phyloP scores from a whole-genome alignment of 805 yeast genomes.

The Candida xiaguanensis region DNA sequence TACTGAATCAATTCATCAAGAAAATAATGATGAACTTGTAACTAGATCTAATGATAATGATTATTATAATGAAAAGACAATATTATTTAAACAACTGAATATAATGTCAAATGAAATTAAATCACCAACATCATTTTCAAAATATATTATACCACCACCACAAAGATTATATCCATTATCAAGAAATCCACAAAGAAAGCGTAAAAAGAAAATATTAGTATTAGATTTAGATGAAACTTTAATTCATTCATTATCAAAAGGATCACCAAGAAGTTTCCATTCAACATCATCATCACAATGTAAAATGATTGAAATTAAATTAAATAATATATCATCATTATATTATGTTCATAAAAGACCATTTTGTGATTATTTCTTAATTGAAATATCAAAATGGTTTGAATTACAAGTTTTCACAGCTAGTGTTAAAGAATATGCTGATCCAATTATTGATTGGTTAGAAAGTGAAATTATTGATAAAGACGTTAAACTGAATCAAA shows the following conservation, averaged over 20 bases:
- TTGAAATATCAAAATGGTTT: constrained; percentile 80
- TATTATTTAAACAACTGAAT: constrained; percentile 37
- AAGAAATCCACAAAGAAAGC: constrained; percentile 34
- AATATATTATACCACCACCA: constrained; percentile 45
- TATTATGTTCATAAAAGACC: constrained; percentile 93
- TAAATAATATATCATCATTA: constrained; percentile 67
- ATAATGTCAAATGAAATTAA: constrained; percentile 37
- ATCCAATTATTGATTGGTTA: constrained; percentile 91
- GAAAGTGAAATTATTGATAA: constrained; percentile 52
- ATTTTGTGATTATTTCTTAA: constrained; percentile 78
- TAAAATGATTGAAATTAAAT: constrained; percentile 77
- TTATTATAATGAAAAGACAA: constrained; percentile 27
- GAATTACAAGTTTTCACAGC: constrained; percentile 92
- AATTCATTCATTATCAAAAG: constrained; percentile 83
- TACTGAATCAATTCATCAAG: too few relatives aligned
- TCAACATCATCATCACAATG: constrained; percentile 34
- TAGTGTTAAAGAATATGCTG: constrained; percentile 91
- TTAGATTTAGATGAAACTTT: constrained; percentile 92
- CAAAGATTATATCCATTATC: constrained; percentile 39
- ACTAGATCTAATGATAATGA: constrained; percentile 8
- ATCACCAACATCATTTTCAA: constrained; percentile 38
- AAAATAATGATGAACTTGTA: too few relatives aligned
- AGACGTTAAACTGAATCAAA: not conserved
- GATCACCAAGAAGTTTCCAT: constrained; percentile 43
- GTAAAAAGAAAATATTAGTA: constrained; percentile 63